Conservation (phyloP, 192 early-diverging fungal genomes). For the Phlyctochytrium bullatum region DNA sequence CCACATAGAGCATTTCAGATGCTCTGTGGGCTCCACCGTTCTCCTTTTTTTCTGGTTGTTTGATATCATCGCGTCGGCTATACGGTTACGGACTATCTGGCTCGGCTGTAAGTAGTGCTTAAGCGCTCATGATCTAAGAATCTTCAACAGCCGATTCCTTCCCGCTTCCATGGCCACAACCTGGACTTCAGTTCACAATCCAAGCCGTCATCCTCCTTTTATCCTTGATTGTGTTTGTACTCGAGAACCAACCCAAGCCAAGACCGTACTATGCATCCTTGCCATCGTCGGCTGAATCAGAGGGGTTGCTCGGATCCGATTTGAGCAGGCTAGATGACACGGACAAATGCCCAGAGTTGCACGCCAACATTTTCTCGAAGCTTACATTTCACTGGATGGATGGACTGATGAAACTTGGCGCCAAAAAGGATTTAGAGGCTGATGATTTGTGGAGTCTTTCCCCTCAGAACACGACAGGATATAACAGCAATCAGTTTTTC, state of each 20-base stretch:
- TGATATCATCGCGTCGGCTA: slow-evolving; percentile 10
- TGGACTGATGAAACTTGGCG: slow-evolving; percentile 76
- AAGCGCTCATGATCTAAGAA: too few relatives aligned
- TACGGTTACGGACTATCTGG: slow-evolving; percentile 43
- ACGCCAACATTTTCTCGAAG: slow-evolving; percentile 78
- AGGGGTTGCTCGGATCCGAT: too few relatives aligned
- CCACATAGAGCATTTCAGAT: slow-evolving; percentile 46
- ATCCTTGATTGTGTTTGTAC: slow-evolving; percentile 28
- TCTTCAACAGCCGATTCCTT: too few relatives aligned
- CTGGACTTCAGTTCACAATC: neutral
- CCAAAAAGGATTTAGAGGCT: slow-evolving; percentile 65
- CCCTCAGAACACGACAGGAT: slow-evolving; percentile 52
- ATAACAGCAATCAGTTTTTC: slow-evolving; percentile 64
- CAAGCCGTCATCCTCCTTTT: slow-evolving; percentile 15
- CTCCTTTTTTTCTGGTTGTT: slow-evolving; percentile 59
- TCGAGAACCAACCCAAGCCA: slow-evolving; percentile 45
- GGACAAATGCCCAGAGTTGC: slow-evolving; percentile 66
- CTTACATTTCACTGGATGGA: slow-evolving; percentile 91
- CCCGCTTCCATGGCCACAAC: neutral
- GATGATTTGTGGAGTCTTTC: slow-evolving; percentile 75
- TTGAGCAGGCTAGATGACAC: slow-evolving; percentile 4
- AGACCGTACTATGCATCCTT: slow-evolving; percentile 10
- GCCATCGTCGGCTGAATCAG: slow-evolving; percentile 2
- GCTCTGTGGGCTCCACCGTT: slow-evolving; percentile 40
- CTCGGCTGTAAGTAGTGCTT: slow-evolving; percentile 28